These are phyloP conservation scores for Akanthomyces uredinophilus DNA, from an alignment of 2,329 filamentous ascomycete species.

Conservation along the genomic window DNA sequence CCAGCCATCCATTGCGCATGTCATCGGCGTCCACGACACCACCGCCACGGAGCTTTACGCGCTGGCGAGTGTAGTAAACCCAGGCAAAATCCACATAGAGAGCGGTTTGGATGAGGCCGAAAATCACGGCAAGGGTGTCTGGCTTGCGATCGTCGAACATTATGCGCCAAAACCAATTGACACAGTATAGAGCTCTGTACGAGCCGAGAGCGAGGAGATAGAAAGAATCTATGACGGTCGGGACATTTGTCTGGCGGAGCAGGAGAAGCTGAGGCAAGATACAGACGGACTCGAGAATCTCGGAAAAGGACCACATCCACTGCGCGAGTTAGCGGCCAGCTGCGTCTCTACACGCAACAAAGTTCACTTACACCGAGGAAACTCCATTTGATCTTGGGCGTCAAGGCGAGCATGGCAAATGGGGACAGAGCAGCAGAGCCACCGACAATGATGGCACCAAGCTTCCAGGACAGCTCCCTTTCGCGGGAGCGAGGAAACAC, in stretches of 20 bases:
- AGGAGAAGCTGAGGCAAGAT: constrained; percentile 88
- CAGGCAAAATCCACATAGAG: constrained; percentile 93
- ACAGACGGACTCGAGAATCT: constrained; percentile 86
- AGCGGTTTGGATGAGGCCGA: constrained; percentile 82
- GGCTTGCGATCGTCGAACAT: constrained; percentile 54
- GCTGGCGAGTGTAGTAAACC: constrained; percentile 91
- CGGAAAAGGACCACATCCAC: constrained; percentile 82
- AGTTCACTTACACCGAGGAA: constrained; percentile 43
- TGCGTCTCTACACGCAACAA: not conserved
- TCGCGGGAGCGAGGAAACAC: constrained; percentile 84
- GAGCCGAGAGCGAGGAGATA: constrained; percentile 84
- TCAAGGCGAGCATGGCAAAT: constrained; percentile 65
- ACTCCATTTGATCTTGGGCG: constrained; percentile 37
- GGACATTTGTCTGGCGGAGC: constrained; percentile 88
- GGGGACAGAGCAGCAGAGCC: constrained; percentile 66
- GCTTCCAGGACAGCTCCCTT: constrained; percentile 87
- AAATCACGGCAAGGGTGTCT: constrained; percentile 72
- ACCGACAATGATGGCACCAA: constrained; percentile 65
- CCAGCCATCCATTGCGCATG: constrained; percentile 76
- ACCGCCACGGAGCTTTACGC: constrained; percentile 84
- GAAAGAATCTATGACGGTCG: constrained; percentile 94
- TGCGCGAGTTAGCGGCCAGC: constrained; percentile 30
- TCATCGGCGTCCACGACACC: constrained; percentile 89
- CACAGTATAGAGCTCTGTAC: constrained; percentile 82
- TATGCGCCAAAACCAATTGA: constrained; percentile 79